Percentiles rank a stretch among this genome's conserved stretches.
phyloP scores from a whole-genome alignment of 1,284 basidiomycete species.

The Ceratobasidium sp. region DNA sequence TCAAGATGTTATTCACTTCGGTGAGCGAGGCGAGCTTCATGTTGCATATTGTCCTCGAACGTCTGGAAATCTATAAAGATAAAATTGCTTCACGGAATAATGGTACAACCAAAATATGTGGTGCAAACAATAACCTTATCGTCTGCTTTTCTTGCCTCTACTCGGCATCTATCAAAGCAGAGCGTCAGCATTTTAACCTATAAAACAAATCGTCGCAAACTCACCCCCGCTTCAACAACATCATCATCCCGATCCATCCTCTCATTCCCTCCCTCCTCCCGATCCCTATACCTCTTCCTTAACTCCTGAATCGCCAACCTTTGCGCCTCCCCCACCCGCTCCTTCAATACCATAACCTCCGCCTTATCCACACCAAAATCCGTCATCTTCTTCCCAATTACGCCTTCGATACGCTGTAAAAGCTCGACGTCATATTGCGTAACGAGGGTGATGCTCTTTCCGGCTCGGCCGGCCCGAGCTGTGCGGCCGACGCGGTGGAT shows the following conservation, averaged over 20 bases:
- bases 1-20: no score
- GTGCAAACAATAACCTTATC: slow-evolving; percentile 5
- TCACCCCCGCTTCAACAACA: slow-evolving; percentile 81
- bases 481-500: slow-evolving; percentile 99
- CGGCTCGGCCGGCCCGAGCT: slow-evolving; percentile 94
- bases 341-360: slow-evolving; percentile 88
- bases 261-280: slow-evolving; percentile 65
- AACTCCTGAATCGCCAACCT: slow-evolving; percentile 86
- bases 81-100: not conserved
- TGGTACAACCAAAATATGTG: not conserved
- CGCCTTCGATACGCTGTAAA: slow-evolving; percentile 92
- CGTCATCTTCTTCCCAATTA: slow-evolving; percentile 93
- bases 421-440: slow-evolving; percentile 99
- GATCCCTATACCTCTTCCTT: slow-evolving; percentile 70
- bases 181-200: not conserved
- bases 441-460: slow-evolving; percentile 96
- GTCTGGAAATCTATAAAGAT: not conserved
- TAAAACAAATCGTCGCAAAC: not conserved
- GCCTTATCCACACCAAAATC: slow-evolving; percentile 93
- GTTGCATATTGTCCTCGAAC: not conserved
- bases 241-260: slow-evolving; percentile 88
- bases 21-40: no score
- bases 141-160: slow-evolving; percentile 18
- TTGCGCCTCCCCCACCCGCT: slow-evolving; percentile 91
- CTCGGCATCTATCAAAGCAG: slow-evolving; percentile 10